Base-by-base conservation (phyloP, 1,284 basidiomycete species). In the Acaromyces ingoldii region DNA sequence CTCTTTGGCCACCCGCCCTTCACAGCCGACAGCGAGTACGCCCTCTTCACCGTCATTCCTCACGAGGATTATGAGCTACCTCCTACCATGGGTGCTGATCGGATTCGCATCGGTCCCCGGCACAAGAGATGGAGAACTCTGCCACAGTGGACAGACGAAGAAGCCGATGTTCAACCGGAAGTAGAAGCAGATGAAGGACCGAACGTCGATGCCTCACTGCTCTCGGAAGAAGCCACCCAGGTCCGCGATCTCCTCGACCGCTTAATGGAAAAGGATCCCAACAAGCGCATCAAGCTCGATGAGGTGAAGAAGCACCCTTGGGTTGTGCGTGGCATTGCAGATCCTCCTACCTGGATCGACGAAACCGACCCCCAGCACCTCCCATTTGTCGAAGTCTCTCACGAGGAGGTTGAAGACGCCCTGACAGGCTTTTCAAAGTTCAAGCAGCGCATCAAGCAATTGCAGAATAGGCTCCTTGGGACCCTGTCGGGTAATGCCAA, bases 1-100 rank as follows among this genome's bases (percentile, higher is more conserved):
- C 81, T 97, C 1, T 97, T 96, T 65, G 95, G 91, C 22, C 79
- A 79, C 49, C 82, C 85, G 6, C 89, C 89, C 0, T 91, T 85
- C 78, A 76, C 81, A 38, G 79, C 82, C 55, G 72, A 74, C 17
- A 80, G 82, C 62, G 89, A 92, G 77, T 95, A 84, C 74, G 82
- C 83, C 38, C 79, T 97, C 39, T 96, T 95, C 77, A 81, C 85
- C 57, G 82, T 86, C 51, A 95, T 97, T 42, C 85, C 89, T 48
- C 84, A 83, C 44, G 82, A 84, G 33, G 85, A 89, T 65, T 92
- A 90, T 81, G 75, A 79, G 15, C 81, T 89, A 0, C 84, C 85
- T 0, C 79, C 80, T 0, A 80, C 75, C 5, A 90, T 95, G 85
- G 89, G 90, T 15, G 79, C 81, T 21, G 89, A 95, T 67, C 67